Conservation (phyloP, 2,329 filamentous ascomycete genomes). For the Colletotrichum truncatum region DNA sequence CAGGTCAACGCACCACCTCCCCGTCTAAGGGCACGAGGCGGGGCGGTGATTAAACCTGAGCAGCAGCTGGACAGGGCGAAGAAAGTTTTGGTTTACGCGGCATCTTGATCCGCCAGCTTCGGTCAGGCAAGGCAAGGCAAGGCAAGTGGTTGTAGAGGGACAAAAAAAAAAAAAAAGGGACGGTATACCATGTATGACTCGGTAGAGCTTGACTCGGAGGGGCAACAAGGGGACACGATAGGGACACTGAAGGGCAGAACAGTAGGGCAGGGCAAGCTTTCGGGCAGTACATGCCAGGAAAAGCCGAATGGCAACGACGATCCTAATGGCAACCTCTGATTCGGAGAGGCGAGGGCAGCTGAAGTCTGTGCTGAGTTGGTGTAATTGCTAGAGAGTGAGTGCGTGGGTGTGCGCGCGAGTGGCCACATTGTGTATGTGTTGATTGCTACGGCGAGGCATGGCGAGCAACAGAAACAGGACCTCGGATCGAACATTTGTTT, state of each 20-base stretch:
- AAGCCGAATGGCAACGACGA: conserved; percentile 10
- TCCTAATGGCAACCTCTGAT: conserved; percentile 14
- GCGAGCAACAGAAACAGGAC: background rate
- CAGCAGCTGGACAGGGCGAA: background rate
- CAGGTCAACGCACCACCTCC: conserved; percentile 17
- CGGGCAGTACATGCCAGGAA: background rate
- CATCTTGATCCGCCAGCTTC: background rate
- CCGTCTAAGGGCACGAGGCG: conserved; percentile 1
- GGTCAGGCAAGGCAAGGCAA: background rate
- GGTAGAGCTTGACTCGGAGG: background rate
- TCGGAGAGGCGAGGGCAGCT: conserved; percentile 8
- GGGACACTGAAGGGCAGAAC: background rate
- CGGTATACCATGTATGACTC: conserved; percentile 1
- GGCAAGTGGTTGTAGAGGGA: no score
- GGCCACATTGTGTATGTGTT: no score
- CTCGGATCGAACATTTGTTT: background rate
- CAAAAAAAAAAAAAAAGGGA: background rate
- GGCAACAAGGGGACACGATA: conserved; percentile 7
- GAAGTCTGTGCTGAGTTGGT: conserved; percentile 7
- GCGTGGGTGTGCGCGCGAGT: background rate
- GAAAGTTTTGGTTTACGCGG: background rate
- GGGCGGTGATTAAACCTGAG: background rate
- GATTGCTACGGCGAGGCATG: no score
- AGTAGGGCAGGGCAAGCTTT: background rate
- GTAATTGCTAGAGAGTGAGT: background rate